Evolutionary conservation across 2,329 filamentous ascomycete genomes (phyloP).

Genomic region (Cyphellophora attinorum): DNA sequence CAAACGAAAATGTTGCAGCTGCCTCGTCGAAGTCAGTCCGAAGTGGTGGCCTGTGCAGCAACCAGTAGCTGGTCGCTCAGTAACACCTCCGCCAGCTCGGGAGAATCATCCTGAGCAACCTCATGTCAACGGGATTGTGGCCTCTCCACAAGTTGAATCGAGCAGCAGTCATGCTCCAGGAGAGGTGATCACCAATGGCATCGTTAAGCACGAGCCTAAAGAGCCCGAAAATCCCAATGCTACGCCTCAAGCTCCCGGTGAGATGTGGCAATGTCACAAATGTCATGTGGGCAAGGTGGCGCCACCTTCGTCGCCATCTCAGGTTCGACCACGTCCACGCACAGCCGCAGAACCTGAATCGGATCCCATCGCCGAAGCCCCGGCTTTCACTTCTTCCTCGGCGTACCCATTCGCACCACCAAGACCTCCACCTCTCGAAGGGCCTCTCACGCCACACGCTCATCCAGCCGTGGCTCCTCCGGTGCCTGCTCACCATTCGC

Average conservation of each 20-base stretch:
- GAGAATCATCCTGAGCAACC: too few relatives aligned
- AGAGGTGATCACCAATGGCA: constrained; percentile 13
- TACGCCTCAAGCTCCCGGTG: constrained; percentile 18
- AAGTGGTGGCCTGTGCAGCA: constrained; percentile 54
- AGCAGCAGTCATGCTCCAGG: too few relatives aligned
- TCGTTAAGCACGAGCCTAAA: constrained; percentile 19
- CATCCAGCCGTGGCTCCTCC: constrained; percentile 21
- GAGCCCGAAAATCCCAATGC: constrained; percentile 13
- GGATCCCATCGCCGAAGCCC: too few relatives aligned
- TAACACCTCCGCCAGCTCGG: too few relatives aligned
- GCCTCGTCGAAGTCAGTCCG: constrained; percentile 30
- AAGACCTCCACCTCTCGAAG: constrained; percentile 33
- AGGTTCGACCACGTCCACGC: constrained; percentile 15
- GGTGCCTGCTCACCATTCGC: constrained; percentile 23
- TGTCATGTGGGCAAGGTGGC: constrained; percentile 45
- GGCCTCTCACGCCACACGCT: constrained; percentile 28
- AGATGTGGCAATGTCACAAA: constrained; percentile 64
- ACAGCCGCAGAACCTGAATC: too few relatives aligned
- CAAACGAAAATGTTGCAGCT: constrained; percentile 29
- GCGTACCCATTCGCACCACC: constrained; percentile 1
- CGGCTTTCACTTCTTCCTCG: too few relatives aligned
- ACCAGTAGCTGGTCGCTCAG: too few relatives aligned
- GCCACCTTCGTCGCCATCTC: constrained; percentile 19
- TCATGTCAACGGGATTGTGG: too few relatives aligned
- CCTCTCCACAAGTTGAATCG: too few relatives aligned